Evolutionary conservation across 257 asterid genomes (phyloP), one percentile per base, ranked within the genome.

Genomic region (Pogostemon cablin): DNA sequence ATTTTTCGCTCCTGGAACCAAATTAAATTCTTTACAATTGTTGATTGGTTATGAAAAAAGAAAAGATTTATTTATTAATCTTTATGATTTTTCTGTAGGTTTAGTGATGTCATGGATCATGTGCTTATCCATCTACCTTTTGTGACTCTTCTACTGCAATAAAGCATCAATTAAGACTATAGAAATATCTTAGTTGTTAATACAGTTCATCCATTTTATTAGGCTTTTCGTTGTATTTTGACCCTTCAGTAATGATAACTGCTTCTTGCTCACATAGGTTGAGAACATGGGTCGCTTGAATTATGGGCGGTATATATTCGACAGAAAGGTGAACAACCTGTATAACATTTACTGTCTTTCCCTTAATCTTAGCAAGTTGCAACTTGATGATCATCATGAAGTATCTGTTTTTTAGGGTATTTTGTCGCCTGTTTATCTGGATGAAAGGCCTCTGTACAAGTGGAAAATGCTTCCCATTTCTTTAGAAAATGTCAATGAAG

Each of bases 271-370:
- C 71, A 69, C 80, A 46, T 78, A 93, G 99, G 96, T 93, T 43
- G 99, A 93, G 78, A 93, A 93, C 86, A 89, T 93, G 99, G 99
- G 99, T 4, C 99, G 90, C 61, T 74, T 93, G 79, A 93, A 93
- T 77, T 87, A 93, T 67, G 99, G 99, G 53, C 78, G 69, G 5
- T 89, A 89, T 71, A 54, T 85, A 9, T 89, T 86, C 61, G 99
- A 91, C 83, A 82, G 82, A 77, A 91, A 93, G 99, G 99, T 93
- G 76, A 80, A 78, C 37, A 34, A 67, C 74, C 61, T 25, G 32
- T 25, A 25, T 25, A 25, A 25, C 32, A 25, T 7, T 6, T 12
- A 11, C 37, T 46, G 32, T 59, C 39, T 12, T 62, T 55, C 56
- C 42, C 62, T 20, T 56, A 8, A 56, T 41, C 32, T 25, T 25